Conservation (phyloP, 352 stramenopile genomes). For the Globisporangium middletonii region DNA sequence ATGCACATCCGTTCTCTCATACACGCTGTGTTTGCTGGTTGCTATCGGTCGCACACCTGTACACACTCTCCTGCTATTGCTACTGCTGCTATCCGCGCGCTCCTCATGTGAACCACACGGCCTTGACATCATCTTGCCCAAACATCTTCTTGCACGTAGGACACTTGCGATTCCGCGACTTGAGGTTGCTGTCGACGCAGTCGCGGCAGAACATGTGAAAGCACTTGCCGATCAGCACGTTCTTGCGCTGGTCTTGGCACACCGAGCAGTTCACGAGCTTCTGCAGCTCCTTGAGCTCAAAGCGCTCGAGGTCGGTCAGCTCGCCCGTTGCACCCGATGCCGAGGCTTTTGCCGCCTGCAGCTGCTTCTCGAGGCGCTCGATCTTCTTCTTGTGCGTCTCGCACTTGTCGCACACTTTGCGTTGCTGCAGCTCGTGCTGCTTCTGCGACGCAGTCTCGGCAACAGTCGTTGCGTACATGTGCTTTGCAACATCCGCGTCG, state of each 20-base stretch:
- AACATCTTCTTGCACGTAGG: slow-evolving; percentile 90
- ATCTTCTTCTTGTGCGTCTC: slow-evolving; percentile 45
- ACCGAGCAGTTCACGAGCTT: slow-evolving; percentile 84
- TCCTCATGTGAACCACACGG: slow-evolving; percentile 76
- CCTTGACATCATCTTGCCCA: slow-evolving; percentile 84
- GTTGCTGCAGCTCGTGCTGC: slow-evolving; percentile 42
- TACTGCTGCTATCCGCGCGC: not conserved
- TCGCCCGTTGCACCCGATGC: slow-evolving; percentile 19
- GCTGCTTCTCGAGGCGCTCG: slow-evolving; percentile 35
- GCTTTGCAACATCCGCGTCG: slow-evolving; percentile 58
- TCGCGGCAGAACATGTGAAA: slow-evolving; percentile 88
- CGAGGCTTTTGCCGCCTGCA: no score
- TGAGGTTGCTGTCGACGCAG: slow-evolving; percentile 84
- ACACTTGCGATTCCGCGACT: slow-evolving; percentile 86
- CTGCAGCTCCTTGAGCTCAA: slow-evolving; percentile 76
- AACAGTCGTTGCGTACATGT: slow-evolving; percentile 38
- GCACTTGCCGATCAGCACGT: slow-evolving; percentile 87
- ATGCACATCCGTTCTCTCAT: no score
- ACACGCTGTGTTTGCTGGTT: no score
- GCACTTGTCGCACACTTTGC: slow-evolving; percentile 45
- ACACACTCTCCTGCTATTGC: not conserved
- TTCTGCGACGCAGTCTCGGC: slow-evolving; percentile 46
- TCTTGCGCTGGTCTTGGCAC: slow-evolving; percentile 79
- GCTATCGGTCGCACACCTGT: no score
- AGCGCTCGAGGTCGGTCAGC: slow-evolving; percentile 66